These are phyloP conservation scores for Paracorniculantispora psalliotae DNA, from an alignment of 2,329 filamentous ascomycete genomes.

Conservation along the genomic window DNA sequence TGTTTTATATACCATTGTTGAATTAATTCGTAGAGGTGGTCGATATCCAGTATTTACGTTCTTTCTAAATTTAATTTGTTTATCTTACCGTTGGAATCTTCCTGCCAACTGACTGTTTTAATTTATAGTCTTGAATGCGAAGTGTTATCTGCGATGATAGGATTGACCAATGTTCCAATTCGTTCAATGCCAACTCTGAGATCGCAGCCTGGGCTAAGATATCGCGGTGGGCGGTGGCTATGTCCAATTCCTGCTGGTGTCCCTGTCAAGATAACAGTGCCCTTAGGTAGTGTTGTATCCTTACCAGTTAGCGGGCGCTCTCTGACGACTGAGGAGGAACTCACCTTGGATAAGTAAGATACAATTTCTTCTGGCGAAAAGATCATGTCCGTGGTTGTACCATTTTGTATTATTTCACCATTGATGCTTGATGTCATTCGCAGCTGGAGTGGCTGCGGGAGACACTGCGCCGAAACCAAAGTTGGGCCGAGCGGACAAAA, in stretches of 20 bases:
- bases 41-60: background rate
- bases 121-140: background rate
- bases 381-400: slow-evolving; percentile 21
- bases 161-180: background rate
- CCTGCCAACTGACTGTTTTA: background rate
- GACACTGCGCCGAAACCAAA: slow-evolving; percentile 25
- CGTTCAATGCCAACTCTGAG: background rate
- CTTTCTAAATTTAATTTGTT: background rate
- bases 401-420: slow-evolving; percentile 32
- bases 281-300: slow-evolving; percentile 55
- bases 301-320: slow-evolving; percentile 56
- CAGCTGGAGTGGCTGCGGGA: slow-evolving; percentile 29
- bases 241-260: slow-evolving; percentile 43
- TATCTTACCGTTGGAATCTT: background rate
- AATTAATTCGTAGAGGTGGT: background rate
- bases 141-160: background rate
- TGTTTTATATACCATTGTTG: background rate
- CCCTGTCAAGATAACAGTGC: slow-evolving; percentile 59
- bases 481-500: slow-evolving; percentile 44
- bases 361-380: slow-evolving; percentile 17
- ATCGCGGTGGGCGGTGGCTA: background rate
- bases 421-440: slow-evolving; percentile 30
- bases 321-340: slow-evolving; percentile 3
- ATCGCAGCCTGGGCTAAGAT: background rate
- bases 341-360: slow-evolving; percentile 18